Evolutionary conservation across 2,329 filamentous ascomycete species (phyloP).

Genomic region (Botrytis elliptica): DNA sequence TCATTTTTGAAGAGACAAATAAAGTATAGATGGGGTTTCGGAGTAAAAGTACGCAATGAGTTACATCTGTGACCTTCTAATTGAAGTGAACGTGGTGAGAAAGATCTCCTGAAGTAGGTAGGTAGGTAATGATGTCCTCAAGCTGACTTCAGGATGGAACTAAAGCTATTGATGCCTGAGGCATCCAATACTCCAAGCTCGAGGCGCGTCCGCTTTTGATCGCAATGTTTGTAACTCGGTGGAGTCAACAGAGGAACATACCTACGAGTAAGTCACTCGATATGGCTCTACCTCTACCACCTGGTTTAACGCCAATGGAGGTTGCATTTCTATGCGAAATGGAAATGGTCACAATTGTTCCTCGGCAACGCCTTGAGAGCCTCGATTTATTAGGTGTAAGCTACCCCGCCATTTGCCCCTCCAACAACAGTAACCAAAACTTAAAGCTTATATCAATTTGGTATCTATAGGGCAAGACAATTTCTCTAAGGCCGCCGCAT

Average conservation of each 20-base stretch:
- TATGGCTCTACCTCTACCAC: conserved; percentile 39
- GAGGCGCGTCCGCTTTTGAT: neutral
- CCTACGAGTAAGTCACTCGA: neutral
- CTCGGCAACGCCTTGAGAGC: conserved; percentile 82
- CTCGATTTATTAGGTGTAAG: conserved; percentile 83
- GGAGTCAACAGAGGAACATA: neutral
- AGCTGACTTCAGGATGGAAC: neutral
- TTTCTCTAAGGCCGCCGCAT: conserved; percentile 75
- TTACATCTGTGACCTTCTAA: neutral
- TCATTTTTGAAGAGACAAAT: neutral
- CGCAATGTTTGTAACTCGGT: neutral
- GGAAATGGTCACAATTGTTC: conserved; percentile 91
- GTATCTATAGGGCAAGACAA: conserved; percentile 67
- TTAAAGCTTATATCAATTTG: conserved; percentile 39
- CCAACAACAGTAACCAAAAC: conserved; percentile 10
- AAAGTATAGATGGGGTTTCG: too few relatives aligned
- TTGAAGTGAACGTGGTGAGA: neutral
- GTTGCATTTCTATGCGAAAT: conserved; percentile 96
- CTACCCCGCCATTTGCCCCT: conserved; percentile 33
- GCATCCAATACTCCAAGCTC: neutral
- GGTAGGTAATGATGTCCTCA: too few relatives aligned
- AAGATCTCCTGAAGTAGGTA: too few relatives aligned
- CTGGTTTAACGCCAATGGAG: conserved; percentile 75
- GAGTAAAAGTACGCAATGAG: too few relatives aligned
- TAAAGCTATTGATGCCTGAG: neutral